Percentiles rank a stretch among this genome's conserved stretches.
Conservation (phyloP, 179 eudicot genomes). For the Beta lomatogona region DNA sequence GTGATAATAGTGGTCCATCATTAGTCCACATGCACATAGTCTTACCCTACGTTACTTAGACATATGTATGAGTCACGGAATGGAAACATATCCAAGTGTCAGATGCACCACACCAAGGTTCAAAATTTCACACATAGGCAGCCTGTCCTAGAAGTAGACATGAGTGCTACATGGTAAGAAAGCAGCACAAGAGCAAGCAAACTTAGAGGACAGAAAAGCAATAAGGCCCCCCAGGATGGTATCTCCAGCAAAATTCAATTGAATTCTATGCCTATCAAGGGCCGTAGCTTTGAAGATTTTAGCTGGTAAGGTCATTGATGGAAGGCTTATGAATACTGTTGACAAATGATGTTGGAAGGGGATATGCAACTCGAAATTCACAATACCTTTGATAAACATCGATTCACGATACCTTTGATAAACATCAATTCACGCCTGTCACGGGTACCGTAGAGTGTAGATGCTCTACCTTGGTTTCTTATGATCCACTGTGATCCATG, state of each 20-base stretch:
- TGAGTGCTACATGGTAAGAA: background rate
- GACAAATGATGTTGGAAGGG: background rate
- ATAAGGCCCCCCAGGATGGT: too few relatives aligned
- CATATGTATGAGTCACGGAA: too few relatives aligned
- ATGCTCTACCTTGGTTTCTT: constrained; percentile 9
- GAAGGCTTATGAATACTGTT: background rate
- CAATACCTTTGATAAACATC: constrained; percentile 9
- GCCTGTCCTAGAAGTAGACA: too few relatives aligned
- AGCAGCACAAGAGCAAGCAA: background rate
- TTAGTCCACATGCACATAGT: too few relatives aligned
- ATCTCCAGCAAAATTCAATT: too few relatives aligned
- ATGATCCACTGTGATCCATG: constrained; percentile 9
- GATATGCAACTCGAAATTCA: background rate
- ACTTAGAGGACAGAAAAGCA: background rate
- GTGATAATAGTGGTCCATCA: too few relatives aligned
- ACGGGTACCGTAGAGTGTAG: background rate
- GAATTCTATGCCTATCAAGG: background rate
- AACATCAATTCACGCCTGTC: constrained; percentile 2
- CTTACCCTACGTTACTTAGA: too few relatives aligned
- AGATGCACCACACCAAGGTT: too few relatives aligned
- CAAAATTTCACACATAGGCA: too few relatives aligned
- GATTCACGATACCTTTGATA: background rate
- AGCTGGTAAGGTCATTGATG: background rate
- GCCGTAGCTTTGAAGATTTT: background rate
- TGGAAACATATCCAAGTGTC: too few relatives aligned